phyloP scores from a whole-genome alignment of 805 yeast species.

The Starmera dryadoides region DNA sequence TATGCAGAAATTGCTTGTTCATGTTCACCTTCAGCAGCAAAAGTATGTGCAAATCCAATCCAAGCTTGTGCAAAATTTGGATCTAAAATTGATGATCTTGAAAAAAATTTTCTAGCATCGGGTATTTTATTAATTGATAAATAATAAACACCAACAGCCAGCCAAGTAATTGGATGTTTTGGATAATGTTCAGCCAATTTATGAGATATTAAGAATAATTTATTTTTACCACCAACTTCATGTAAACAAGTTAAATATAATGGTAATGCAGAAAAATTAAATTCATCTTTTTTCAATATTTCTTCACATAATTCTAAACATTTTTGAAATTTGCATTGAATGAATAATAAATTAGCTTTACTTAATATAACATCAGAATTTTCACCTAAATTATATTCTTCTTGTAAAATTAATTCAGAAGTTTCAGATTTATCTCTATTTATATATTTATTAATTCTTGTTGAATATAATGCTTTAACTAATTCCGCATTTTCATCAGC shows the following conservation, averaged over 20 bases:
- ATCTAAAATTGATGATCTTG: slow-evolving; percentile 80
- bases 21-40: slow-evolving; percentile 97
- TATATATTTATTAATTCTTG: slow-evolving; percentile 67
- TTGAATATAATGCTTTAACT: slow-evolving; percentile 67
- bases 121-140: slow-evolving; percentile 60
- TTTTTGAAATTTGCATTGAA: slow-evolving; percentile 71
- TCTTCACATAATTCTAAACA: slow-evolving; percentile 71
- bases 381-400: slow-evolving; percentile 63
- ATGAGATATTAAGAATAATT: slow-evolving; percentile 74
- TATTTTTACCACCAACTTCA: slow-evolving; percentile 78
- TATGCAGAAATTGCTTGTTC: slow-evolving; percentile 97
- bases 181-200: slow-evolving; percentile 83
- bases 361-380: slow-evolving; percentile 66
- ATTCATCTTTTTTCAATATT: slow-evolving; percentile 47
- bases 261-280: slow-evolving; percentile 67
- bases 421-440: slow-evolving; percentile 52
- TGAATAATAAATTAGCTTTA: slow-evolving; percentile 61
- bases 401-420: slow-evolving; percentile 57
- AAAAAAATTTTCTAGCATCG: slow-evolving; percentile 83
- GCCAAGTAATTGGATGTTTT: slow-evolving; percentile 77
- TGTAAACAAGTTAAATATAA: slow-evolving; percentile 76
- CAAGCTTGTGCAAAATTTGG: slow-evolving; percentile 94
- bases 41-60: slow-evolving; percentile 98
- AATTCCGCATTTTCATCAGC: slow-evolving; percentile 78
- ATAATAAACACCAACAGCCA: slow-evolving; percentile 88